Conservation (phyloP, 345 rosid genomes). For the Capsella bursapastoris region DNA sequence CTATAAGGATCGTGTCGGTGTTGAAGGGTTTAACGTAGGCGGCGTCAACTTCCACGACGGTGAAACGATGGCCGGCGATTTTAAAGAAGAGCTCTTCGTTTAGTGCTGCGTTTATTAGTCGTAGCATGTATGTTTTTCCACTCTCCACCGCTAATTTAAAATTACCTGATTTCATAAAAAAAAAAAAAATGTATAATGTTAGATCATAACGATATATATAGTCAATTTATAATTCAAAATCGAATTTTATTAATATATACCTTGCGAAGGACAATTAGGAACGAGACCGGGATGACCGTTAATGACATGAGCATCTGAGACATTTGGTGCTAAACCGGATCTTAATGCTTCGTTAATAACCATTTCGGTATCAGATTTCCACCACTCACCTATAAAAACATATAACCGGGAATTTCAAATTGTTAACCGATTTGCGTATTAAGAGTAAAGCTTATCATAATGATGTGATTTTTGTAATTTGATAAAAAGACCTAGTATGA, state of each 20-base stretch:
- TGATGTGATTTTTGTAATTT: background rate
- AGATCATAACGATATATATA: background rate
- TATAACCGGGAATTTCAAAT: background rate
- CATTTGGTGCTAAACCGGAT: slow-evolving; percentile 82
- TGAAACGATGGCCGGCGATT: slow-evolving; percentile 80
- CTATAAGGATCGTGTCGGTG: slow-evolving; percentile 63
- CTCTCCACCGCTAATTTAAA: slow-evolving; percentile 53
- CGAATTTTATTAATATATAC: slow-evolving; percentile 30
- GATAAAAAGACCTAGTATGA: slow-evolving; percentile 53
- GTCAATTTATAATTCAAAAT: background rate
- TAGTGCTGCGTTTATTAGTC: slow-evolving; percentile 82
- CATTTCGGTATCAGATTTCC: slow-evolving; percentile 89
- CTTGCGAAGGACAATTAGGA: slow-evolving; percentile 59
- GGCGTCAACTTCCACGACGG: slow-evolving; percentile 89
- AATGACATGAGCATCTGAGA: slow-evolving; percentile 92
- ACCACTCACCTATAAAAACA: slow-evolving; percentile 74
- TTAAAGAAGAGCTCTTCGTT: slow-evolving; percentile 90
- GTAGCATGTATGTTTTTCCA: slow-evolving; percentile 74
- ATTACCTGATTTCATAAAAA: slow-evolving; percentile 26
- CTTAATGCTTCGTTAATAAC: slow-evolving; percentile 71
- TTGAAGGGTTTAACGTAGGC: slow-evolving; percentile 72
- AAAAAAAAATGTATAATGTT: background rate
- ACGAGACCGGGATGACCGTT: slow-evolving; percentile 74
- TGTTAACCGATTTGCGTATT: background rate
- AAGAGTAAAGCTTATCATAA: background rate